A percentile compares a stretch with the other conserved stretches of the same genome.
Conservation (phyloP, 2,329 filamentous ascomycete genomes). For the Cryphonectria japonica region DNA sequence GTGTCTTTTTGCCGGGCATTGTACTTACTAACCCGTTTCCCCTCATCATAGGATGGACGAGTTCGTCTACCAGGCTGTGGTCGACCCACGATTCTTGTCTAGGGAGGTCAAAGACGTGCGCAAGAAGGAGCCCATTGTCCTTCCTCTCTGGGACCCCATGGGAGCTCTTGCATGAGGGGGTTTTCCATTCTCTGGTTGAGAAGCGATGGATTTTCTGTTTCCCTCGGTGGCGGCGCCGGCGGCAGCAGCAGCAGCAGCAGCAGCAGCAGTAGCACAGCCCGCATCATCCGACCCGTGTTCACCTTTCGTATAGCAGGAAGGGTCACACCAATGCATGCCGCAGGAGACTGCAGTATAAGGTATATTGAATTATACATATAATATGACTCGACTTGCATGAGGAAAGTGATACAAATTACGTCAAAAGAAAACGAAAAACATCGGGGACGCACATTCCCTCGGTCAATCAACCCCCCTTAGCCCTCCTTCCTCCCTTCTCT, state of each 20-base stretch:
- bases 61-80: conserved; percentile 85
- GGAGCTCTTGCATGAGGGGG: conserved; percentile 64
- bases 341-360: neutral
- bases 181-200: neutral
- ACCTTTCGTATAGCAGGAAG: neutral
- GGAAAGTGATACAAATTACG: neutral
- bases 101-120: conserved; percentile 72
- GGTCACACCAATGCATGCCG: neutral
- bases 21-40: neutral
- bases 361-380: neutral
- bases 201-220: neutral
- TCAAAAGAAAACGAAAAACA: neutral
- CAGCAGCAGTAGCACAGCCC: neutral
- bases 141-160: conserved; percentile 83
- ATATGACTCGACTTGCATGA: neutral
- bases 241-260: too few species aligned
- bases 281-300: neutral
- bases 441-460: neutral
- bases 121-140: conserved; percentile 68
- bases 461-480: neutral
- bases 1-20: neutral
- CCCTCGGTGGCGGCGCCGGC: too few species aligned
- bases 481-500: neutral
- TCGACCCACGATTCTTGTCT: conserved; percentile 71
- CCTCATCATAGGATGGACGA: conserved; percentile 58